phyloP scores from a whole-genome alignment of 345 rosid species.

The Eucalyptus marginata region DNA sequence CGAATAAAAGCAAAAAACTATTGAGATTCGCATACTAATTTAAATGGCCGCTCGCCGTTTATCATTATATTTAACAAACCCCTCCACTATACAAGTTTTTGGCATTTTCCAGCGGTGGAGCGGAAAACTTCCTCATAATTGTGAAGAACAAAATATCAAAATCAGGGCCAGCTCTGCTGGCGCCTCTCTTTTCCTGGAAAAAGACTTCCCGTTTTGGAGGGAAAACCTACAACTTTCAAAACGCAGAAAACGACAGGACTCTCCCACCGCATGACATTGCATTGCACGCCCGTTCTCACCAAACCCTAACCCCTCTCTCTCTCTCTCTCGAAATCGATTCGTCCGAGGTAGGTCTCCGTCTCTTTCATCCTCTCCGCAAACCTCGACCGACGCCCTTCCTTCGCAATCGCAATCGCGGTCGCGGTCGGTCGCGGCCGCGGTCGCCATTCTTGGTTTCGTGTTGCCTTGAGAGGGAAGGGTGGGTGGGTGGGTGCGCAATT shows the following conservation, averaged over 20 bases:
- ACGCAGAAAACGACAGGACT: background rate
- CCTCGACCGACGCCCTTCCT: background rate
- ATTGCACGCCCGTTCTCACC: background rate
- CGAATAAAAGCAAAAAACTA: accelerated
- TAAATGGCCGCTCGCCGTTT: background rate
- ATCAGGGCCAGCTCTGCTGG: background rate
- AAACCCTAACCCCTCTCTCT: background rate
- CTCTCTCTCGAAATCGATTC: background rate
- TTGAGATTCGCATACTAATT: background rate
- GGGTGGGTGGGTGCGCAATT: too few relatives aligned
- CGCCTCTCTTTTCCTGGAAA: background rate
- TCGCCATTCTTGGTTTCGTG: background rate
- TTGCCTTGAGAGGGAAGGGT: background rate
- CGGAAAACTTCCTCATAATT: background rate
- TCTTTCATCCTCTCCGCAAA: background rate
- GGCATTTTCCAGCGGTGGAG: background rate
- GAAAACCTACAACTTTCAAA: background rate
- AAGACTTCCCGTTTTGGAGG: background rate
- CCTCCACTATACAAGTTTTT: accelerated
- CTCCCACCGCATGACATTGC: background rate
- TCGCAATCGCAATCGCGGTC: background rate
- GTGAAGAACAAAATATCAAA: background rate
- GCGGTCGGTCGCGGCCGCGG: background rate
- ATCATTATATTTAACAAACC: background rate
- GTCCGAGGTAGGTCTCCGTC: background rate